Percentiles rank a stretch among this genome's conserved stretches.
Evolutionary conservation across 257 asterid species (phyloP).

Genomic region (Capsicum chinense): DNA sequence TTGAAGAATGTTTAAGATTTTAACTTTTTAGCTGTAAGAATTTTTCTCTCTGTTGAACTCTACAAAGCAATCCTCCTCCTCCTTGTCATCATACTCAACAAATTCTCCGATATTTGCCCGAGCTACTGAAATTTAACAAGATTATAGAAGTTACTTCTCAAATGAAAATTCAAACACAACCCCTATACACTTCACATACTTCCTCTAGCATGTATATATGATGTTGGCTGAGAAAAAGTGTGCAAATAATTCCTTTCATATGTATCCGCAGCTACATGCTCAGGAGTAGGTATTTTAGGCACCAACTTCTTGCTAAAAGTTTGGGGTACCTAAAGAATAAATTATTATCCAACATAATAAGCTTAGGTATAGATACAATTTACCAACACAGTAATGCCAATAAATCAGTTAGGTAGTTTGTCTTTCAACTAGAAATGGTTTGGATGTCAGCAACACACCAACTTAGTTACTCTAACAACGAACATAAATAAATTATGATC

Average conservation of each 20-base stretch:
- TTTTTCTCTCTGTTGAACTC: constrained; percentile 75
- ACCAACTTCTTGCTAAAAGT: constrained; percentile 64
- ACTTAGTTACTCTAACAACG: too few species aligned
- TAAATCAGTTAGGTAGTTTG: too few species aligned
- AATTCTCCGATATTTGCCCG: constrained; percentile 97
- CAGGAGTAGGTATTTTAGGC: constrained; percentile 96
- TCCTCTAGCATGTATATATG: constrained; percentile 94
- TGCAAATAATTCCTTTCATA: constrained; percentile 94
- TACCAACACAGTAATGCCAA: constrained; percentile 12
- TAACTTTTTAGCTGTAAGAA: constrained; percentile 78
- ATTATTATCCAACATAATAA: neutral
- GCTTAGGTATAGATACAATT: constrained; percentile 23
- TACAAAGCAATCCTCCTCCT: constrained; percentile 97
- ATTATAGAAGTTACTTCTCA: constrained; percentile 28
- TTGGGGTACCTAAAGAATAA: constrained; percentile 62
- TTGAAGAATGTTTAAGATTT: constrained; percentile 29
- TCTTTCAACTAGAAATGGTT: too few species aligned
- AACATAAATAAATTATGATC: too few species aligned
- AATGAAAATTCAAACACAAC: constrained; percentile 29
- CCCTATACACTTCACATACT: constrained; percentile 47
- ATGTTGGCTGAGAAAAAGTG: constrained; percentile 82
- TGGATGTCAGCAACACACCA: too few species aligned
- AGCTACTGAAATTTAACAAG: constrained; percentile 53
- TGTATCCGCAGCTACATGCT: constrained; percentile 86
- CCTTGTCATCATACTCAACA: constrained; percentile 97